phyloP scores from a whole-genome alignment of 163 green algal genomes.

The Scenedesmus sp. region DNA sequence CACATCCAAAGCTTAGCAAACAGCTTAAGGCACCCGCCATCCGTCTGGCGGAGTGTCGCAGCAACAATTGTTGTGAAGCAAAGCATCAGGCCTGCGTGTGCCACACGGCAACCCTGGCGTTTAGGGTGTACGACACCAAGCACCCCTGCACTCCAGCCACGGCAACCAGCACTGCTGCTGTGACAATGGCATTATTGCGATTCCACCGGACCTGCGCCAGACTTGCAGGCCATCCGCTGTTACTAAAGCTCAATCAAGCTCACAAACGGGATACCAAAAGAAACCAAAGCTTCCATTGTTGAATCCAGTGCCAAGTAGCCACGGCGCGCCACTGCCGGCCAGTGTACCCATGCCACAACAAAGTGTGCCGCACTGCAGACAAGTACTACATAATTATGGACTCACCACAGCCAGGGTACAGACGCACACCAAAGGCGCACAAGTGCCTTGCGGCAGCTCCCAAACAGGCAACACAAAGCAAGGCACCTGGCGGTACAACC shows the following conservation, averaged over 20 bases:
- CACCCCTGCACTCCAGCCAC: background rate
- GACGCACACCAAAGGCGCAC: background rate
- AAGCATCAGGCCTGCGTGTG: background rate
- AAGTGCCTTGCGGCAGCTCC: conserved; percentile 7
- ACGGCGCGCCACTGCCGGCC: background rate
- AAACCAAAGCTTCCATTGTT: no score
- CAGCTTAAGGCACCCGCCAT: background rate
- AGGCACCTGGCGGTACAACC: background rate
- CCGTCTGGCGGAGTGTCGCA: background rate
- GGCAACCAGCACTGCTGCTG: background rate
- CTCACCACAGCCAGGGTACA: background rate
- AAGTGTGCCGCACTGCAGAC: background rate
- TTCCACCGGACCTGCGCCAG: background rate
- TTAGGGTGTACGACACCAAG: background rate
- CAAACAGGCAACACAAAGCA: background rate
- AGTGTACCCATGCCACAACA: background rate
- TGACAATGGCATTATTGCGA: background rate
- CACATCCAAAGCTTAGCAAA: background rate
- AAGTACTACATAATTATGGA: background rate
- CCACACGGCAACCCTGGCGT: background rate
- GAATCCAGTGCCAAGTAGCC: background rate
- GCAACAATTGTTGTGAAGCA: background rate
- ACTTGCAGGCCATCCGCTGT: background rate
- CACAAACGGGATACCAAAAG: background rate
- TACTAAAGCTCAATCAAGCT: background rate